These are phyloP conservation scores for Reticulascus tulasneorum DNA, from an alignment of 2,329 filamentous ascomycete species.

Conservation along the genomic window DNA sequence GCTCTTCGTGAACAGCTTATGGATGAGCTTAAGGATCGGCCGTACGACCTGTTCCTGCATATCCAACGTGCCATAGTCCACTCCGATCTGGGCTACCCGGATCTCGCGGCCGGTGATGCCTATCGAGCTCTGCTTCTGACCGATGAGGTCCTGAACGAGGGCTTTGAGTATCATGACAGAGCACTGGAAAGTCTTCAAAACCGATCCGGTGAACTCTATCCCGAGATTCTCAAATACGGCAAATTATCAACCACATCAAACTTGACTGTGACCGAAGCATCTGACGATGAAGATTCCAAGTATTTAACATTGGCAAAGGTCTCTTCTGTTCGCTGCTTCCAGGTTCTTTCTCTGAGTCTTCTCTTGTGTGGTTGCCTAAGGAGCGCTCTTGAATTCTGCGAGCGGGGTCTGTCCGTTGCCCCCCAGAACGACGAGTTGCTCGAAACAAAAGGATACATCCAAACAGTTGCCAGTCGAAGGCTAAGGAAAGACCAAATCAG, in stretches of 20 bases:
- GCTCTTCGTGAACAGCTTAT: conserved; percentile 55
- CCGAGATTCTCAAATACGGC: conserved; percentile 43
- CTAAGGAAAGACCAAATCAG: conserved; percentile 43
- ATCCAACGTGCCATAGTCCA: conserved; percentile 69
- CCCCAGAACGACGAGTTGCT: conserved; percentile 54
- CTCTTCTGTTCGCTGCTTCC: conserved; percentile 55
- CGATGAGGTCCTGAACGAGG: conserved; percentile 74
- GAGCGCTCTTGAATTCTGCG: conserved; percentile 63
- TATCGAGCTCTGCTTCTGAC: conserved; percentile 85
- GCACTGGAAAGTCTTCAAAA: conserved; percentile 50
- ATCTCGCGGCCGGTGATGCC: conserved; percentile 84
- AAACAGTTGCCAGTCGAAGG: conserved; percentile 45
- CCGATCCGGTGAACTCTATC: conserved; percentile 29
- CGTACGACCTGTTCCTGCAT: conserved; percentile 62
- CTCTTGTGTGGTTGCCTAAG: conserved; percentile 65
- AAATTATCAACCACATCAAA: too few species aligned
- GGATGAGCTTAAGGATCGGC: conserved; percentile 43
- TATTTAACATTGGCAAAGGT: conserved; percentile 39
- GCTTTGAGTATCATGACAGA: conserved; percentile 76
- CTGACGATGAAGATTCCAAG: conserved; percentile 26
- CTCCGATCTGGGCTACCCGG: conserved; percentile 75
- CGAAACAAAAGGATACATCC: conserved; percentile 50
- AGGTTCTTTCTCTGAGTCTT: conserved; percentile 54
- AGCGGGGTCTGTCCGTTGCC: conserved; percentile 53
- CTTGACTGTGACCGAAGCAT: conserved; percentile 20